phyloP scores from a whole-genome alignment of 31 red algal genomes.

The Porphyra umbilicalis region DNA sequence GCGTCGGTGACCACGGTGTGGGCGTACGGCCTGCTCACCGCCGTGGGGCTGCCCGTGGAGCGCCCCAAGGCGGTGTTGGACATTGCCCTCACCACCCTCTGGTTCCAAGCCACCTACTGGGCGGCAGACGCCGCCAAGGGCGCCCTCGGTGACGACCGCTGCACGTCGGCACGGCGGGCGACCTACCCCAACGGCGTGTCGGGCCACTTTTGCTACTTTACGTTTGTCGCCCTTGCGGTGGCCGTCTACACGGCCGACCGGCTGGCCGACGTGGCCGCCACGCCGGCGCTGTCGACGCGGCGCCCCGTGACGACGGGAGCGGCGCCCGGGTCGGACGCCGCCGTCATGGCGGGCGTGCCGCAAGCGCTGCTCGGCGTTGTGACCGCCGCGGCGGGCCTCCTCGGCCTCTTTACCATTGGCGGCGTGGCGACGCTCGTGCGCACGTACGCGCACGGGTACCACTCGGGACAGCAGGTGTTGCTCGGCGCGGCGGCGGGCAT shows the following conservation, averaged over 20 bases:
- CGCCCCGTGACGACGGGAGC: neutral
- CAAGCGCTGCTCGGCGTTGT: neutral
- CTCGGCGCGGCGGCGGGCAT: conserved; percentile 43
- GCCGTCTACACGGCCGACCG: conserved; percentile 10
- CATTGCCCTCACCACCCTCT: conserved; percentile 39
- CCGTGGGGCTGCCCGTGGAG: conserved; percentile 19
- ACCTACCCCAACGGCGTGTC: conserved; percentile 71
- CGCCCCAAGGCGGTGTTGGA: conserved; percentile 34
- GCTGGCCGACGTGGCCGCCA: neutral
- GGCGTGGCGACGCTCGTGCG: conserved; percentile 47
- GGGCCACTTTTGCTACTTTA: conserved; percentile 77
- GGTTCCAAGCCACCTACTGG: conserved; percentile 80
- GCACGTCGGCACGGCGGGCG: conserved; percentile 30
- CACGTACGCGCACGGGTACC: conserved; percentile 77
- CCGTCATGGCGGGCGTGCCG: neutral
- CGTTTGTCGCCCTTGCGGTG: conserved; percentile 48
- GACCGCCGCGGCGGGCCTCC: conserved; percentile 1
- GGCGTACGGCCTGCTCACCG: conserved; percentile 39
- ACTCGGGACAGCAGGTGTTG: conserved; percentile 60
- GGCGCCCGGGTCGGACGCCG: neutral
- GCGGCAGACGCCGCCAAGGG: conserved; percentile 45
- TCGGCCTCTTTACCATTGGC: conserved; percentile 39
- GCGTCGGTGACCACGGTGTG: conserved; percentile 52
- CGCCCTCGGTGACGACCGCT: conserved; percentile 47
- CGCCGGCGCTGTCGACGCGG: neutral